These are phyloP conservation scores for Albizia julibrissin DNA, from an alignment of 306 rosid genomes.

Conservation along the genomic window DNA sequence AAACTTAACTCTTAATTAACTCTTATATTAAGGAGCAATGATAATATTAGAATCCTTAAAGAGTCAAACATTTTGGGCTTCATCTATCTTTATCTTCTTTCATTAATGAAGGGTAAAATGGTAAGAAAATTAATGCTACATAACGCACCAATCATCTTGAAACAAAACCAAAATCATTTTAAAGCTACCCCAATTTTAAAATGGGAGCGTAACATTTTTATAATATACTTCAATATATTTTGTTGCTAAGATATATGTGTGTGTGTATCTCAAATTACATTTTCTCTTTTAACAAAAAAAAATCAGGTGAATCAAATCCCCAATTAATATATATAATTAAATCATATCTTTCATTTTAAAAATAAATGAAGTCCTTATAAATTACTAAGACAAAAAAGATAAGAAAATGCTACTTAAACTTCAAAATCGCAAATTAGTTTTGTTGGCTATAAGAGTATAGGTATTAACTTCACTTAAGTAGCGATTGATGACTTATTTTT, in stretches of 20 bases:
- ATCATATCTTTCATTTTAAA: too few species aligned
- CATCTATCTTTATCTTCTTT: background rate
- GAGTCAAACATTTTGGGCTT: background rate
- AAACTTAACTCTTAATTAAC: too few species aligned
- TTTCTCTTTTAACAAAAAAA: background rate
- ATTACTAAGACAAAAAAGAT: too few species aligned
- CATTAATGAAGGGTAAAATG: background rate
- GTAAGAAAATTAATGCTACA: background rate
- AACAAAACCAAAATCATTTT: background rate
- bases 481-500: too few species aligned
- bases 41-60: background rate
- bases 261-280: background rate
- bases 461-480: too few species aligned
- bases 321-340: background rate
- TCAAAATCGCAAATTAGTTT: too few species aligned
- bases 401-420: too few species aligned
- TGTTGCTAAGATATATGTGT: background rate
- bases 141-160: background rate
- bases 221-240: background rate
- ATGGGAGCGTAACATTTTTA: background rate
- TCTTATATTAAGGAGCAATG: background rate
- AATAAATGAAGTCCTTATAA: too few species aligned
- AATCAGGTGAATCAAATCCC: background rate
- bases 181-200: background rate
- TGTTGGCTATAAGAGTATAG: too few species aligned